Evolutionary conservation across 176 grass and related monocot species (phyloP).

Genomic region (Avena atlantica): DNA sequence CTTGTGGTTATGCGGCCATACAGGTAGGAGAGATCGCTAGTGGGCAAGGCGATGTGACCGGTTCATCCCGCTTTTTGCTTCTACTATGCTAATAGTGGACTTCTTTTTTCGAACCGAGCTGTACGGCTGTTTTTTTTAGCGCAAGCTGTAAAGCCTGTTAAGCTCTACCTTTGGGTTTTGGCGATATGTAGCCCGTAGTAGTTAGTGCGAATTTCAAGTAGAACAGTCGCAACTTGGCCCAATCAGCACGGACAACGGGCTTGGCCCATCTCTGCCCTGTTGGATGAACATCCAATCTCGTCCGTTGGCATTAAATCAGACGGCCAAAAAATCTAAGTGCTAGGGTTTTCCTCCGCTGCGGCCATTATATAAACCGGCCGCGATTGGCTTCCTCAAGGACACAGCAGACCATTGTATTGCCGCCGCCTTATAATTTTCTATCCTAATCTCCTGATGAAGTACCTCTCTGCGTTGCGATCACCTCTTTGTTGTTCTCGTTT

Average conservation of each 20-base stretch:
- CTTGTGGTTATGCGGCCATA: too few relatives aligned
- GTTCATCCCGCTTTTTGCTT: too few relatives aligned
- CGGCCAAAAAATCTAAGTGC: neutral
- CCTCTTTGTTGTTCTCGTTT: neutral
- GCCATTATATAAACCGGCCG: constrained; percentile 29
- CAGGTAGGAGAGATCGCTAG: too few relatives aligned
- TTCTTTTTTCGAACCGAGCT: too few relatives aligned
- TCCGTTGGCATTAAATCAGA: neutral
- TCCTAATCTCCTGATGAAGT: neutral
- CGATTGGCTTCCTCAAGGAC: neutral
- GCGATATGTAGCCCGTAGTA: neutral
- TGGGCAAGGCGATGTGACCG: too few relatives aligned
- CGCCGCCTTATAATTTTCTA: neutral
- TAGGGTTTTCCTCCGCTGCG: constrained; percentile 47
- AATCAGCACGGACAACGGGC: neutral
- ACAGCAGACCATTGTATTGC: neutral
- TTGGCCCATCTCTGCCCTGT: neutral
- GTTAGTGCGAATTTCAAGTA: neutral
- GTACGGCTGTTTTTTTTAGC: too few relatives aligned
- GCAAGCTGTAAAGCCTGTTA: too few relatives aligned
- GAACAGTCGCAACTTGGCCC: neutral
- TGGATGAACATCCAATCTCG: neutral
- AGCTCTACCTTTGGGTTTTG: neutral
- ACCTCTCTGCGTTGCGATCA: too few relatives aligned
- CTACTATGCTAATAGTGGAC: too few relatives aligned